Evolutionary conservation across 768 basidiomycete species (phyloP), one percentile per base, ranked within the genome.

Genomic region (Leccinum disarticulatum): DNA sequence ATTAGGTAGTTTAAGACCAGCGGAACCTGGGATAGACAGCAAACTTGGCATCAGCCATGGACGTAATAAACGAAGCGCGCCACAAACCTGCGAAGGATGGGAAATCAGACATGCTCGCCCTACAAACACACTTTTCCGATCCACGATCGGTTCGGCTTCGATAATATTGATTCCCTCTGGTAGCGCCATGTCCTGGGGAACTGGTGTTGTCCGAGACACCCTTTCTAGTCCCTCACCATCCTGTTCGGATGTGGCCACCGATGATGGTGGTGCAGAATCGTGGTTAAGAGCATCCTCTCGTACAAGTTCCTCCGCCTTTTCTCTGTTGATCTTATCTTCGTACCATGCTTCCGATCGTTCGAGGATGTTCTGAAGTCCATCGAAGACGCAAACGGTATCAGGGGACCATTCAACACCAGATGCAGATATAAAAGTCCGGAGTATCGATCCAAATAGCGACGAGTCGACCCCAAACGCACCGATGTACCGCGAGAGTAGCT

Each of bases 71-170:
- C 8, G 17, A 50, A 31, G 15, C 27, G 17, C 19, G 13, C 9
- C 7, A 56, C 66, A 14, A 68, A 90, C 92, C 79, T 94, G 84
- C 6, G 85, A 82, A 1, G 91, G 90, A 73, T 92, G 80, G 6
- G 85, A 83, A 68, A 96, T 88, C 48, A 77, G 77, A 71, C 92
- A 93, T 1, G 93, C 93, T 22, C 93, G 83, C 9, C 94, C 95
- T 8, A 96, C 79, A 66, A 98, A 97, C 1, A 81, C 79, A 61
- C 90, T 93, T 71, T 90, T 95, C 28, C 94, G 81, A 72, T 96
- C 95, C 8, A 82, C 77, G 57, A 98, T 93, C 1, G 95, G 84
- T 58, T 93, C 91, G 0, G 90, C 84, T 48, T 85, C 81, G 58
- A 83, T 75, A 13, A 98, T 81, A 51, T 83, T 73, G n/a, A 93